A percentile compares a stretch with the other conserved stretches of the same genome.
Conservation (phyloP, 2,329 filamentous ascomycete genomes). For the Samsoniella hepiali region DNA sequence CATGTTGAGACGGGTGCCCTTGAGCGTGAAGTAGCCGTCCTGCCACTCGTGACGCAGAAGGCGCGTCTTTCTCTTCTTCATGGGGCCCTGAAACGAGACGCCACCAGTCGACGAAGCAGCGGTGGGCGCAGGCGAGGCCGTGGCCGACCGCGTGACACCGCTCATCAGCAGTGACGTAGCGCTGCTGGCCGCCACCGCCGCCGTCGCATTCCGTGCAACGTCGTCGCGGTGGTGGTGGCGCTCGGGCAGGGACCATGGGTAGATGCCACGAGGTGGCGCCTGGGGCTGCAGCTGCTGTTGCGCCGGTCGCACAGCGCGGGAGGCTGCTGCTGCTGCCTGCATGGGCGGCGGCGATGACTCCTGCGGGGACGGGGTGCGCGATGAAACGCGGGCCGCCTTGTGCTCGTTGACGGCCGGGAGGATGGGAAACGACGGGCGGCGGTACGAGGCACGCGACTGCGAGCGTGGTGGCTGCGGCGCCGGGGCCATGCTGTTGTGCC, state of each 20-base stretch:
- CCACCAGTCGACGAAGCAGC: slow-evolving; percentile 20
- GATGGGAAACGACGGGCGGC: slow-evolving; percentile 65
- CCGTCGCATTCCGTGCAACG: slow-evolving; percentile 36
- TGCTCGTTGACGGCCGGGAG: slow-evolving; percentile 70
- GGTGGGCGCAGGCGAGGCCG: slow-evolving; percentile 28
- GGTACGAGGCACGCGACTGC: slow-evolving; percentile 53
- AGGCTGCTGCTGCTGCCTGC: slow-evolving; percentile 30
- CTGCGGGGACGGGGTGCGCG: slow-evolving; percentile 31
- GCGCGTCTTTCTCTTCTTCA: slow-evolving; percentile 90
- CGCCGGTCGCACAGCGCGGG: slow-evolving; percentile 25
- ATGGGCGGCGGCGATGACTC: slow-evolving; percentile 34
- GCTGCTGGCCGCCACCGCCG: slow-evolving; percentile 16
- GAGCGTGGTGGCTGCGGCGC: slow-evolving; percentile 39
- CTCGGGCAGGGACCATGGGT: slow-evolving; percentile 54
- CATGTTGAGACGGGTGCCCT: slow-evolving; percentile 71
- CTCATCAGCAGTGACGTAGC: slow-evolving; percentile 29
- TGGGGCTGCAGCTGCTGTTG: slow-evolving; percentile 27
- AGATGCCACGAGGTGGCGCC: slow-evolving; percentile 52
- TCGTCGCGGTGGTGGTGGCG: slow-evolving; percentile 40
- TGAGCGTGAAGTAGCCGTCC: slow-evolving; percentile 84
- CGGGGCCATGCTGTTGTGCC: slow-evolving; percentile 24
- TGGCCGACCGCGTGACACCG: background rate
- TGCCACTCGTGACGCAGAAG: slow-evolving; percentile 93
- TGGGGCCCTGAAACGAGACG: slow-evolving; percentile 68
- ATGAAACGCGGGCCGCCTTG: slow-evolving; percentile 40